phyloP scores from a whole-genome alignment of 176 grass and related monocot genomes.

The Oryza coarctata region DNA sequence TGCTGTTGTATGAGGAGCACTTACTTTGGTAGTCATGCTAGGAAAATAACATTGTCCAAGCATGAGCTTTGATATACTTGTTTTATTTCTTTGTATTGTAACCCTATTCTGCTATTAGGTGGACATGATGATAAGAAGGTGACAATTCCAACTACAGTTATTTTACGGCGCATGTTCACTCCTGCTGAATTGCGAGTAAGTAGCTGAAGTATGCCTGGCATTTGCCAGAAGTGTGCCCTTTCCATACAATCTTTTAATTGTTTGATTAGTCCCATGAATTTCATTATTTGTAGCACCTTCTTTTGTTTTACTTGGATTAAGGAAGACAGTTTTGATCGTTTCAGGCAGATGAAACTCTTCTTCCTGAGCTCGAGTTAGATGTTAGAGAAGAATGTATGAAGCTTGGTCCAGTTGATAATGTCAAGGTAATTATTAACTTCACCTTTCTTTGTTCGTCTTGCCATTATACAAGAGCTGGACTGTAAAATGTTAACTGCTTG shows the following conservation, averaged over 20 bases:
- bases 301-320: slow-evolving; percentile 15
- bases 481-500: neutral
- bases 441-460: slow-evolving; percentile 2
- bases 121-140: slow-evolving; percentile 92
- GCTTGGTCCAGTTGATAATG: slow-evolving; percentile 75
- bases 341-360: slow-evolving; percentile 83
- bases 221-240: neutral
- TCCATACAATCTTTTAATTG: neutral
- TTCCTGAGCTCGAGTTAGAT: slow-evolving; percentile 79
- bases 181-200: slow-evolving; percentile 89
- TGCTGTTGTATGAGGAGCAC: neutral
- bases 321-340: slow-evolving; percentile 34
- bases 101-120: slow-evolving; percentile 56
- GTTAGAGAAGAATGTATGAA: slow-evolving; percentile 86
- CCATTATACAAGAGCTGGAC: neutral
- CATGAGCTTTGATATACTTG: neutral
- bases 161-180: slow-evolving; percentile 85
- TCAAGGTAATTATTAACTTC: slow-evolving; percentile 62
- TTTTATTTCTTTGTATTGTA: slow-evolving; percentile 10
- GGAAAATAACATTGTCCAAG: neutral
- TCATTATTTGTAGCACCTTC: slow-evolving; percentile 29
- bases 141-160: slow-evolving; percentile 63
- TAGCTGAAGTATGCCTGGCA: slow-evolving; percentile 30
- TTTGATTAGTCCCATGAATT: slow-evolving; percentile 5
- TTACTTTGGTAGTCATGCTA: neutral